Evolutionary conservation across 441 rosid species (phyloP).

Genomic region (Euphorbia corollata): DNA sequence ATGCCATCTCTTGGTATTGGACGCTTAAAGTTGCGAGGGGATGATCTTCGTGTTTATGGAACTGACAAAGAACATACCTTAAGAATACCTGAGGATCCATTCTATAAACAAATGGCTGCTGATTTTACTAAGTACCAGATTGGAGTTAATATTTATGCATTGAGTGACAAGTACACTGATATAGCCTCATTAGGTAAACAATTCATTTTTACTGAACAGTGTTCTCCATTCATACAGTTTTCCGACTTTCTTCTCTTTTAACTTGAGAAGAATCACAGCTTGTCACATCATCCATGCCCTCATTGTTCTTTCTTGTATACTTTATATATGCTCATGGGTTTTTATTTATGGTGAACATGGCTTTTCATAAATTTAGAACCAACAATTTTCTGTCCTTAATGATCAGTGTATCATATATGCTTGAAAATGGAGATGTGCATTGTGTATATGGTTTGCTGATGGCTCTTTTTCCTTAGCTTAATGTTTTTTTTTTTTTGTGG

Average conservation of each 20-base stretch:
- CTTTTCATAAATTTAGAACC: neutral
- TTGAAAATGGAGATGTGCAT: neutral
- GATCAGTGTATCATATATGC: neutral
- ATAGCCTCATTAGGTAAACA: slow-evolving; percentile 85
- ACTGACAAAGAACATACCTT: slow-evolving; percentile 85
- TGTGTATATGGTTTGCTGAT: neutral
- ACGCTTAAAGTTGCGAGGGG: slow-evolving; percentile 90
- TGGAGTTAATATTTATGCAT: slow-evolving; percentile 81
- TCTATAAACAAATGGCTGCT: slow-evolving; percentile 98
- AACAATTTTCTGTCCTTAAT: neutral
- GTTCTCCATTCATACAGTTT: neutral
- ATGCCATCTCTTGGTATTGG: slow-evolving; percentile 97
- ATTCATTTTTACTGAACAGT: slow-evolving; percentile 2
- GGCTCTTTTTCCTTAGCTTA: neutral
- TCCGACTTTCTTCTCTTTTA: neutral
- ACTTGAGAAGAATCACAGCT: slow-evolving; percentile 1
- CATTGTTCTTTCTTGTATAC: neutral
- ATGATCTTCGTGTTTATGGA: slow-evolving; percentile 91
- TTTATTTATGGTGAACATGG: slow-evolving; percentile 3
- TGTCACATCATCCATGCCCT: neutral
- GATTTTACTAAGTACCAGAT: slow-evolving; percentile 96
- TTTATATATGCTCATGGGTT: neutral
- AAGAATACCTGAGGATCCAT: slow-evolving; percentile 86
- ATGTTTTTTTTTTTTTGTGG: slow-evolving; percentile 4
- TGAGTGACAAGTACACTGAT: slow-evolving; percentile 88